Evolutionary conservation across 257 asterid genomes (phyloP).

Genomic region (Solanum sparsipilum): DNA sequence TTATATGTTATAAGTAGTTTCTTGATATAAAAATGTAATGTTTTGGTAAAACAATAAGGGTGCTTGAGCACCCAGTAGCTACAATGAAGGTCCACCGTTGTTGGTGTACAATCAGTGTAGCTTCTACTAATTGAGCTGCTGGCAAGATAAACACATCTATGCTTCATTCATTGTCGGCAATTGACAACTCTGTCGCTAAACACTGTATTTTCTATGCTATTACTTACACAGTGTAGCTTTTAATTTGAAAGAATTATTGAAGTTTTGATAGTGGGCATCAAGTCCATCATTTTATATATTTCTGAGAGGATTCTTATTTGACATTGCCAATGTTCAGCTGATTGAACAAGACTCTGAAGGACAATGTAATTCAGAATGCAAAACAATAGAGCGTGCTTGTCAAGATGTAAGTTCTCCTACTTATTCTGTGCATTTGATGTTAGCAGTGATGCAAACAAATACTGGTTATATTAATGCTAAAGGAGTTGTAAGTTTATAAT

Average conservation of each 20-base stretch:
- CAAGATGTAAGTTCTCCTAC: constrained; percentile 59
- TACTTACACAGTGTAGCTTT: not conserved
- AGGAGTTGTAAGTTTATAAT: not conserved
- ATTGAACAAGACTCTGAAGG: constrained; percentile 94
- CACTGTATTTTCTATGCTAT: not conserved
- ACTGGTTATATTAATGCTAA: not conserved
- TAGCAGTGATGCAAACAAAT: not conserved
- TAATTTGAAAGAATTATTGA: not conserved
- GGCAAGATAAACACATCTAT: not conserved
- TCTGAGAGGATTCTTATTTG: constrained; percentile 14
- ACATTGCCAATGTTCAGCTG: constrained; percentile 42
- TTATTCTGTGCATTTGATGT: not conserved
- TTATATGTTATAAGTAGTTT: not conserved
- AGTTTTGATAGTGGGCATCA: constrained; percentile 35
- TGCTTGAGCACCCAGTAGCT: not conserved
- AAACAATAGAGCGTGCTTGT: constrained; percentile 94
- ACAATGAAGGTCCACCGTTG: not conserved
- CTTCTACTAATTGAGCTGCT: not conserved
- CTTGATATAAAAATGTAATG: not conserved
- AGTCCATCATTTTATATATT: not conserved
- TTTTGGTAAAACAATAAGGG: not conserved
- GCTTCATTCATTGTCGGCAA: not conserved
- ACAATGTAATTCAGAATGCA: constrained; percentile 85
- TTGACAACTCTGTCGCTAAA: not conserved
- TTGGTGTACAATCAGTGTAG: not conserved